Conservation (phyloP, 225 moss, liverwort and hornwort species). For the Takakia lepidozioides region DNA sequence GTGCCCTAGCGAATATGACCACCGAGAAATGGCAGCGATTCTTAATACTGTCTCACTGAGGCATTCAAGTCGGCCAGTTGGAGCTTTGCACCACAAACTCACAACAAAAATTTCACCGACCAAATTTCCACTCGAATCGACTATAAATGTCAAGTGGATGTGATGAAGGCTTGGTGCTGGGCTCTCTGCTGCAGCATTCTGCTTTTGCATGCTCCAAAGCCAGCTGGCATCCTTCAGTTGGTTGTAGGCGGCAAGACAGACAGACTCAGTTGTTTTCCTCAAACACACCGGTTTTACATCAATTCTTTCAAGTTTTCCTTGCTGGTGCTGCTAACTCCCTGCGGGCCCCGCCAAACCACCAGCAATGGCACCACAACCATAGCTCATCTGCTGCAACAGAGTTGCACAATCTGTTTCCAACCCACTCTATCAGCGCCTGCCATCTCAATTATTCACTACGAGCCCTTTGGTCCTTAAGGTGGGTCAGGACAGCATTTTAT, state of each 20-base stretch:
- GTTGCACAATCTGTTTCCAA: constrained; percentile 49
- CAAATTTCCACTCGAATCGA: constrained; percentile 35
- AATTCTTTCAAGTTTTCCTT: constrained; percentile 41
- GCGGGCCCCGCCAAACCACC: constrained; percentile 54
- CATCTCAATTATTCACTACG: constrained; percentile 41
- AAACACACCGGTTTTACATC: constrained; percentile 47
- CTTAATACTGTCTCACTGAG: constrained; percentile 49
- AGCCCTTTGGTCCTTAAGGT: constrained; percentile 48
- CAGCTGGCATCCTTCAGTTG: constrained; percentile 50
- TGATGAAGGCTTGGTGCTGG: constrained; percentile 54
- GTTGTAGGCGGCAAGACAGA: constrained; percentile 59
- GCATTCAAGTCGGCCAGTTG: constrained; percentile 40
- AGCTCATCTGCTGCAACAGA: constrained; percentile 59
- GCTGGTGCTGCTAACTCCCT: constrained; percentile 53
- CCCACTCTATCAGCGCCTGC: constrained; percentile 42
- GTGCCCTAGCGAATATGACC: constrained; percentile 54
- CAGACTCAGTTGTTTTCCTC: constrained; percentile 54
- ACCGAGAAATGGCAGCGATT: constrained; percentile 38
- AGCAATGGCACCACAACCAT: constrained; percentile 41
- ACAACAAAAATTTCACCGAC: constrained; percentile 45
- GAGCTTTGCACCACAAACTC: constrained; percentile 51
- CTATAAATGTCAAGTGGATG: constrained; percentile 51
- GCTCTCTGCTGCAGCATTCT: constrained; percentile 55
- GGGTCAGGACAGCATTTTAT: constrained; percentile 40
- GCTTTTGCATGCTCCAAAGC: constrained; percentile 59